Conservation (phyloP, 75 land plant species). For the Picea glauca region DNA sequence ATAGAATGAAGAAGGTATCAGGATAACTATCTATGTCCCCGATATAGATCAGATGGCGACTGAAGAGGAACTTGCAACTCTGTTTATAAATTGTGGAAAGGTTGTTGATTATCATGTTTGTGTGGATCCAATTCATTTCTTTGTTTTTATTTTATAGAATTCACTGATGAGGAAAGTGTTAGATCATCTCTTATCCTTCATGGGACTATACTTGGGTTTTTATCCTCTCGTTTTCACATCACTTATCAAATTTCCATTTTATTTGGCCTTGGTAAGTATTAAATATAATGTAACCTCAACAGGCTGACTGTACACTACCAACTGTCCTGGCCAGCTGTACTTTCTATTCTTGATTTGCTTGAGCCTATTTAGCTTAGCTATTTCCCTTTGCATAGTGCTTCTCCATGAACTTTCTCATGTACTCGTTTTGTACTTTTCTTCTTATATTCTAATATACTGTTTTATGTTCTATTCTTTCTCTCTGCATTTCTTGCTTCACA, state of each 20-base stretch:
- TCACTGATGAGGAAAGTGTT: constrained; percentile 47
- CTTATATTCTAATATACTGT: too few species aligned
- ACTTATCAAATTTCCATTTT: constrained; percentile 76
- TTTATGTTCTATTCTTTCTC: too few species aligned
- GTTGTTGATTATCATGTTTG: constrained; percentile 65
- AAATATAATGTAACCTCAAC: too few species aligned
- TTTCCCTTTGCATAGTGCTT: too few species aligned
- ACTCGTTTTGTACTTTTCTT: too few species aligned
- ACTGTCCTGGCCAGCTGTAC: too few species aligned
- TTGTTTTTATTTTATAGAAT: constrained; percentile 48
- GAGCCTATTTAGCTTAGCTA: too few species aligned
- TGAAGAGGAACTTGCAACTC: neutral
- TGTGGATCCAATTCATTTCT: constrained; percentile 63
- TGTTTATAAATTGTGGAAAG: constrained; percentile 7
- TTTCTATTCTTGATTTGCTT: too few species aligned
- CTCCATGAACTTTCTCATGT: too few species aligned
- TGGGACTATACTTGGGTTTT: constrained; percentile 42
- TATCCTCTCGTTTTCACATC: constrained; percentile 10
- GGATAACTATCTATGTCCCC: constrained; percentile 92
- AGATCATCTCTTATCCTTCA: constrained; percentile 29
- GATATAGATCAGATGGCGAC: constrained; percentile 98
- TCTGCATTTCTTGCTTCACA: too few species aligned
- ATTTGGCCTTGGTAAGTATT: constrained; percentile 99
- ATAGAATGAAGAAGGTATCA: constrained; percentile 82
- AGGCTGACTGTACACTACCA: too few species aligned